phyloP scores from a whole-genome alignment of 1,139 yeast genomes.

The Candida tetrigidarum region DNA sequence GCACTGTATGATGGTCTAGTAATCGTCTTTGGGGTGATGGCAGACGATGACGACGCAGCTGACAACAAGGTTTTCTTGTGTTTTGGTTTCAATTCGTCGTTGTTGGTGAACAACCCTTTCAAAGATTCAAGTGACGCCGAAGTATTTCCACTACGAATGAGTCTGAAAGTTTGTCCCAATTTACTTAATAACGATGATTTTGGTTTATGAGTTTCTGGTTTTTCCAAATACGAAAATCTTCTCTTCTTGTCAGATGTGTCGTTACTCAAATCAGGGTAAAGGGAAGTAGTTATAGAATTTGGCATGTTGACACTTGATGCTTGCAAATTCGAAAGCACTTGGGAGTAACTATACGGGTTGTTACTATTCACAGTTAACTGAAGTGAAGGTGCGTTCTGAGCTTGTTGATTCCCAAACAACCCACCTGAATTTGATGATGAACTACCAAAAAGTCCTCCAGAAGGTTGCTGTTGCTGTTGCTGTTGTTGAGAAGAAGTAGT shows the following conservation, averaged over 20 bases:
- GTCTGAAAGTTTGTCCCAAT: slow-evolving; percentile 42
- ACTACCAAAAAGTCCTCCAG: slow-evolving; percentile 10
- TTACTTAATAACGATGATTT: slow-evolving; percentile 34
- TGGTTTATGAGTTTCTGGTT: slow-evolving; percentile 15
- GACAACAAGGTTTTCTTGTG: slow-evolving; percentile 17
- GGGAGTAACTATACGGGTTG: slow-evolving; percentile 33
- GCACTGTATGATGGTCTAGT: slow-evolving; percentile 20
- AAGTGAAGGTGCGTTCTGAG: slow-evolving; percentile 5
- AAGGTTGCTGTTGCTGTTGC: slow-evolving; percentile 14
- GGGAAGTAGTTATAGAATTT: slow-evolving; percentile 39
- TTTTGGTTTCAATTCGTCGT: slow-evolving; percentile 25
- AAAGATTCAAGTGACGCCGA: slow-evolving; percentile 19
- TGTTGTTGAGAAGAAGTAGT: slow-evolving; percentile 9
- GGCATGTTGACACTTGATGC: slow-evolving; percentile 24
- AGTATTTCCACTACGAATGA: slow-evolving; percentile 29
- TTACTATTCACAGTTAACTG: slow-evolving; percentile 13
- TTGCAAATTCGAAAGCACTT: slow-evolving; percentile 23
- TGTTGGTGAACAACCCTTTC: slow-evolving; percentile 30
- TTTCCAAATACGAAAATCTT: slow-evolving; percentile 22
- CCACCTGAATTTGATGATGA: slow-evolving; percentile 10
- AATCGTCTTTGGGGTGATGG: slow-evolving; percentile 19
- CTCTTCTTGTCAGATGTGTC: slow-evolving; percentile 24
- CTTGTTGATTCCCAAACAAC: slow-evolving; percentile 12
- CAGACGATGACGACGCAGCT: slow-evolving; percentile 12
- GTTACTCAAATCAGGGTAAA: slow-evolving; percentile 23